Conservation (phyloP, 768 basidiomycete genomes). For the Podaxis carcinomalis region DNA sequence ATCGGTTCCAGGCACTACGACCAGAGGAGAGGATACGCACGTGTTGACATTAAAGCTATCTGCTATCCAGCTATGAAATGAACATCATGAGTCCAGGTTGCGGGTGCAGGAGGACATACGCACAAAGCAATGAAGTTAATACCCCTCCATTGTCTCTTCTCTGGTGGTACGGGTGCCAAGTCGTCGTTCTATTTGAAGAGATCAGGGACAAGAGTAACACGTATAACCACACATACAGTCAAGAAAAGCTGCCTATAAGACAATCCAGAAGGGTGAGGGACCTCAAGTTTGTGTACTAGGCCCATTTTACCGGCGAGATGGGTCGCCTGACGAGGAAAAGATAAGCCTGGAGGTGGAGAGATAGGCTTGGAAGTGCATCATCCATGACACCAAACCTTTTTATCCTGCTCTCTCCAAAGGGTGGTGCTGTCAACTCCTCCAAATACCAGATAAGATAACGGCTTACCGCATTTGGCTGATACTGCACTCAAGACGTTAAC, state of each 20-base stretch:
- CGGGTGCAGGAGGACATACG: conserved; percentile 25
- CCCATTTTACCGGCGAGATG: conserved; percentile 20
- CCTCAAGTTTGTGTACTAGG: conserved; percentile 41
- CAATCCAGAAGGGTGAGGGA: conserved; percentile 48
- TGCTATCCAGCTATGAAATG: conserved; percentile 60
- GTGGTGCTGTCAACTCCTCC: background rate
- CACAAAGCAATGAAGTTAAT: conserved; percentile 64
- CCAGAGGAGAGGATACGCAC: conserved; percentile 31
- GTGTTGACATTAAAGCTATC: conserved; percentile 79
- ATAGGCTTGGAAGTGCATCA: background rate
- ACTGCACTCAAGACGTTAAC: background rate
- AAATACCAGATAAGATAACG: background rate
- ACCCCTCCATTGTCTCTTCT: conserved; percentile 61
- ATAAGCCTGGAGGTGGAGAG: background rate
- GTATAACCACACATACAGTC: conserved; percentile 32
- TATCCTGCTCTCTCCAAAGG: background rate
- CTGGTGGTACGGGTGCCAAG: conserved; percentile 59
- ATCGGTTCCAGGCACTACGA: conserved; percentile 4
- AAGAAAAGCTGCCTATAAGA: conserved; percentile 56
- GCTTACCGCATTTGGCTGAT: background rate
- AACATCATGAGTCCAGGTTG: background rate
- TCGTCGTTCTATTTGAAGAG: conserved; percentile 57
- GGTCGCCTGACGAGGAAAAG: background rate
- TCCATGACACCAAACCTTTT: background rate
- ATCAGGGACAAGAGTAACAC: conserved; percentile 9